Evolutionary conservation across 805 yeast genomes (phyloP).

Genomic region (Myxozyma sirexii): DNA sequence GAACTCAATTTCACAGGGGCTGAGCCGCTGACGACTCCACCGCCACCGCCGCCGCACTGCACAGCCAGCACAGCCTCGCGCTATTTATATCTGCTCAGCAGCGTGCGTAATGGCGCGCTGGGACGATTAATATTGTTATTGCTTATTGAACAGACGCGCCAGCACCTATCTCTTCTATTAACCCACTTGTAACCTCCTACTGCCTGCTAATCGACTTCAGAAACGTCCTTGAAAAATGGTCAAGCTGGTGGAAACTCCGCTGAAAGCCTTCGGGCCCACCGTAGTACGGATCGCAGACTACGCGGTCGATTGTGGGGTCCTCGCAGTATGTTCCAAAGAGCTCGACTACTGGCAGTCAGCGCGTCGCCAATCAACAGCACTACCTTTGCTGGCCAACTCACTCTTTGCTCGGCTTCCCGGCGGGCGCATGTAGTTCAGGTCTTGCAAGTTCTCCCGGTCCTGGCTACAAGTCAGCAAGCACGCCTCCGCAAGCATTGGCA

Average conservation of each 20-base stretch:
- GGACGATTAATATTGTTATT: too few relatives aligned
- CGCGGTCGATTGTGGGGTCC: slow-evolving; percentile 51
- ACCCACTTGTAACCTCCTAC: background rate
- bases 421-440: slow-evolving; percentile 50
- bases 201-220: slow-evolving; percentile 41
- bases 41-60: too few relatives aligned
- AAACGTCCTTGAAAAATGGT: slow-evolving; percentile 74
- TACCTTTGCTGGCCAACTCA: background rate
- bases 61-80: too few relatives aligned
- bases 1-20: too few relatives aligned
- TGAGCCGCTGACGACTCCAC: too few relatives aligned
- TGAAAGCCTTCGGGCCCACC: slow-evolving; percentile 87
- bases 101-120: too few relatives aligned
- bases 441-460: slow-evolving; percentile 53
- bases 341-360: slow-evolving; percentile 52
- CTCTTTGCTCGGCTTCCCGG: slow-evolving; percentile 40
- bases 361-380: slow-evolving; percentile 51
- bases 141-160: too few relatives aligned
- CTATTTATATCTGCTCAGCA: too few relatives aligned
- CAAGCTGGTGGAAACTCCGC: slow-evolving; percentile 70
- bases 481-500: too few relatives aligned
- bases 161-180: too few relatives aligned
- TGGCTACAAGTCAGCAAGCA: slow-evolving; percentile 10
- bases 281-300: slow-evolving; percentile 90
- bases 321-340: slow-evolving; percentile 84